Percentiles rank a stretch among this genome's conserved stretches.
phyloP scores from a whole-genome alignment of 495 filamentous ascomycete genomes.

The Podospora anserina region DNA sequence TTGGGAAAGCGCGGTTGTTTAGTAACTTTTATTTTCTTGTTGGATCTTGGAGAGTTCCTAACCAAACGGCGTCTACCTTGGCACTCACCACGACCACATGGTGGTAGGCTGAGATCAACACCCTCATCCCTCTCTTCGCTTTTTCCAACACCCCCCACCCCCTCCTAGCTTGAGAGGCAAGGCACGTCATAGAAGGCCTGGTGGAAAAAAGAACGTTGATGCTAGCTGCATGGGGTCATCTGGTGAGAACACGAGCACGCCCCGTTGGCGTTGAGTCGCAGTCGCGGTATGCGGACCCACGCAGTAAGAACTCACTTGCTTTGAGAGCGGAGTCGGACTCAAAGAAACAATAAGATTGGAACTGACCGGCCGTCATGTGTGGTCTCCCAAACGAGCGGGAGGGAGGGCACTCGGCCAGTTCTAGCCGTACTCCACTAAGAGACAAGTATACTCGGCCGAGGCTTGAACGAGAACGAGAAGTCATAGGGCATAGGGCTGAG shows the following conservation, averaged over 20 bases:
- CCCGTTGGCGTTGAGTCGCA: not conserved
- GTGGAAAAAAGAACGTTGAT: not conserved
- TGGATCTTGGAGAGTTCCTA: not conserved
- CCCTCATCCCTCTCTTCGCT: not conserved
- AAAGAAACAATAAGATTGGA: not conserved
- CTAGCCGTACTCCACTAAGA: not conserved
- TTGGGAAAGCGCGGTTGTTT: slow-evolving; percentile 2
- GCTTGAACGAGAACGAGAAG: not conserved
- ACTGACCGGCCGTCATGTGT: not conserved
- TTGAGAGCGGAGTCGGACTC: not conserved
- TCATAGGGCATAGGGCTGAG: slow-evolving; percentile 18
- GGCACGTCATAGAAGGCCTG: not conserved
- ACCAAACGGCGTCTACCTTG: slow-evolving; percentile 3
- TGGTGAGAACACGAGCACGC: not conserved
- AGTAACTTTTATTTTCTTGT: not conserved
- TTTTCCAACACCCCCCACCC: not conserved
- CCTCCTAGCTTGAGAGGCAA: not conserved
- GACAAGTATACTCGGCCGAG: not conserved
- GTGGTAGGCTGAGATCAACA: not conserved
- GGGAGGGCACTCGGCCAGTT: not conserved
- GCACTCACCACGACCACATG: not conserved
- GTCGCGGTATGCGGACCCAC: not conserved
- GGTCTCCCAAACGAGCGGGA: not conserved
- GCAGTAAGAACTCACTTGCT: not conserved
- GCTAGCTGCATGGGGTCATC: not conserved